Percentiles rank a stretch among this genome's conserved stretches.
Conservation (phyloP, 306 rosid species). For the Echinosophora koreensis region DNA sequence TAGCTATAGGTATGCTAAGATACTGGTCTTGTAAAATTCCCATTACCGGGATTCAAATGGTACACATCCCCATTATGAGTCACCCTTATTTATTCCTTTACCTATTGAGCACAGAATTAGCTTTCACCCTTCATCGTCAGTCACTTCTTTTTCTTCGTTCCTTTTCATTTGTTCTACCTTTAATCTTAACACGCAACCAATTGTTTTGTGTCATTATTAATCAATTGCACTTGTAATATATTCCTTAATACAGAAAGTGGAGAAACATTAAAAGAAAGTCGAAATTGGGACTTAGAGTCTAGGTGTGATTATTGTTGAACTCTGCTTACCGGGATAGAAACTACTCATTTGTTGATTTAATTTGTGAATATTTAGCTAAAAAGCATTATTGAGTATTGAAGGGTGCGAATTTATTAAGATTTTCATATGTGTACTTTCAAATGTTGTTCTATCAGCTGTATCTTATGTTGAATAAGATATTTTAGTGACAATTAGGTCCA, state of each 20-base stretch:
- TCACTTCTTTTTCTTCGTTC: neutral
- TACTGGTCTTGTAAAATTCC: neutral
- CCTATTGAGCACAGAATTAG: neutral
- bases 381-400: neutral
- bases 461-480: slow-evolving; percentile 14
- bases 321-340: slow-evolving; percentile 19
- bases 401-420: slow-evolving; percentile 1
- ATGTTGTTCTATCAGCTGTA: neutral
- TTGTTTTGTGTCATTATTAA: slow-evolving; percentile 20
- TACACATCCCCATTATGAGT: neutral
- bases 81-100: neutral
- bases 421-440: neutral
- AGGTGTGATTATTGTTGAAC: neutral
- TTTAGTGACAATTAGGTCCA: slow-evolving; percentile 9
- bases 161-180: slow-evolving; percentile 30
- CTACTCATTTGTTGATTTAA: neutral
- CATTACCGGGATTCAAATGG: neutral
- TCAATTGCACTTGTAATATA: slow-evolving; percentile 21
- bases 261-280: neutral
- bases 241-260: slow-evolving; percentile 13
- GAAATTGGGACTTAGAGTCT: slow-evolving; percentile 6
- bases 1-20: neutral
- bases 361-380: slow-evolving; percentile 10
- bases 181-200: slow-evolving; percentile 1
- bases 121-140: neutral